A percentile compares a stretch with the other conserved stretches of the same genome.
Evolutionary conservation across 352 stramenopile genomes (phyloP).

Genomic region (Thraustochytrium striatum): DNA sequence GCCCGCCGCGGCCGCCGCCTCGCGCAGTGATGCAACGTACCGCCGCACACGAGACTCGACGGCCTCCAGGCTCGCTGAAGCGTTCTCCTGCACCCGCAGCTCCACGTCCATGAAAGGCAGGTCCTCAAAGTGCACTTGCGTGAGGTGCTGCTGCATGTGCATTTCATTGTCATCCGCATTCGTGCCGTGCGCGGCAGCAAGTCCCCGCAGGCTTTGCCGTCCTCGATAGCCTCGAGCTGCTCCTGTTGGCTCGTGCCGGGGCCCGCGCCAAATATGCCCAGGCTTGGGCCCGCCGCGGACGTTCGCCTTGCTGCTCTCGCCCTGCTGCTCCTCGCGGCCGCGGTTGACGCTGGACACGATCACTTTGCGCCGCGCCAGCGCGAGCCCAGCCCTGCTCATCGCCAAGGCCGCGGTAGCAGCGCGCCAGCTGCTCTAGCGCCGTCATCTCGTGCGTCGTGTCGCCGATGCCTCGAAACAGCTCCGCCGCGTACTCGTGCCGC

Average conservation of each 20-base stretch:
- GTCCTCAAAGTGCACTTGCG: slow-evolving; percentile 25
- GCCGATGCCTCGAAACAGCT: slow-evolving; percentile 1
- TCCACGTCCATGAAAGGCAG: slow-evolving; percentile 15
- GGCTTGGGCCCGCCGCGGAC: not conserved
- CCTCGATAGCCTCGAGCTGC: too few species aligned
- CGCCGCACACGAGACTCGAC: not conserved
- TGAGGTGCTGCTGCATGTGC: slow-evolving; percentile 29
- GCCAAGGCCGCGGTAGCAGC: not conserved
- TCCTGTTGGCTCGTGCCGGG: not conserved
- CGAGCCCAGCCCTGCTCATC: not conserved
- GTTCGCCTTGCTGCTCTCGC: not conserved
- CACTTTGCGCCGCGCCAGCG: not conserved
- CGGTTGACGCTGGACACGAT: not conserved
- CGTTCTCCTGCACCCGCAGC: not conserved
- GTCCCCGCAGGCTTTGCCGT: not conserved
- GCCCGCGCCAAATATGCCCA: not conserved
- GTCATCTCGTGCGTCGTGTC: not conserved
- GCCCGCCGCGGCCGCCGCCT: not conserved
- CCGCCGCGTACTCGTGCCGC: slow-evolving; percentile 2
- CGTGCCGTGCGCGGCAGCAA: not conserved
- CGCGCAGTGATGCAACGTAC: not conserved
- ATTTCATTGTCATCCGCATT: slow-evolving; percentile 14
- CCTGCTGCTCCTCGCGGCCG: not conserved
- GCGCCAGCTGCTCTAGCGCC: not conserved
- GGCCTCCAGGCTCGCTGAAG: not conserved